Evolutionary conservation across 2,329 filamentous ascomycete genomes (phyloP), one percentile per base, ranked within the genome.

Genomic region (Aspergillus tubingensis): DNA sequence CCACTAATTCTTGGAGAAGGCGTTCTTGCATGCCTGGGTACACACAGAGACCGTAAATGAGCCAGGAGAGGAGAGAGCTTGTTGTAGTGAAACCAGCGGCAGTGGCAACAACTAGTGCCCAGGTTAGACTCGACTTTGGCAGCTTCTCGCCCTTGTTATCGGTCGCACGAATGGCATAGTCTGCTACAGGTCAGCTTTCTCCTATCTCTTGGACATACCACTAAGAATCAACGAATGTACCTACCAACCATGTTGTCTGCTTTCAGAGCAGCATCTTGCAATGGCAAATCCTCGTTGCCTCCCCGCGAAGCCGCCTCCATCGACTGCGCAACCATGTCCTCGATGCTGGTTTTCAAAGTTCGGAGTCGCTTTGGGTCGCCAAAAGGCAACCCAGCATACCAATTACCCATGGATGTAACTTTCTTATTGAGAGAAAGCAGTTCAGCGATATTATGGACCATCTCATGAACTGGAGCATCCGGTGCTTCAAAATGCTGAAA

Each of bases 71-170:
- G 3, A 87, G 78, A 0, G 83, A 83, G 2, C 80, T 82, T 0
- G 83, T 88, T 0, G 85, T 88, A 1, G 83, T 86, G 74, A 88
- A 88, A n/a, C 86, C 86, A 2, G 85, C 85, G 3, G 77, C 85
- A 0, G 81, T 83, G 8, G 80, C 79, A 3, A 86, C 83, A 2
- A 86, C 74, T 0, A 86, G 73, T 1, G 74, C 71, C 65, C 67
- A 66, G 32, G 81, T 71, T 13, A 79, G 65, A 54, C 70, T 73
- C 3, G 77, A 71, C 38, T 76, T 70, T 0, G 85, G 82, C 0
- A 87, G 72, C 60, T 84, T 83, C 54, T 85, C 77, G 38, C 85
- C 85, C 48, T 83, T 81, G 64, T 70, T 79, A 60, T 87, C 85
- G 3, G 76, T 80, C 2, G 84, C 85, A 13, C 84, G 82, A 2